Evolutionary conservation across 768 basidiomycete species (phyloP).

Genomic region (Thelephora ganbajun): DNA sequence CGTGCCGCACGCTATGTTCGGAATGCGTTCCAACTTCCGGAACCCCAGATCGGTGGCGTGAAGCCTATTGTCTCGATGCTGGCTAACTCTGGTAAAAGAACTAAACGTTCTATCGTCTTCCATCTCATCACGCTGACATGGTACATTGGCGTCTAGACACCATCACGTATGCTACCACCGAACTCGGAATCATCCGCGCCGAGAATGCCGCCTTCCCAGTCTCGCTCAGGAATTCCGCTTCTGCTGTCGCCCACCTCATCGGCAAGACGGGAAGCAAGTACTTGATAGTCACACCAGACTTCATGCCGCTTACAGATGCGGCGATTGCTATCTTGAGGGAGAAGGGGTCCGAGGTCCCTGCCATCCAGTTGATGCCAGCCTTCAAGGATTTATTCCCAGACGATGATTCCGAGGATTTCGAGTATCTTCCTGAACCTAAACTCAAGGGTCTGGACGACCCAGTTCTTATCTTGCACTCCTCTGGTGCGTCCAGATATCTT

Average conservation of each 20-base stretch:
- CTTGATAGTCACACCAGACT: slow-evolving; percentile 12
- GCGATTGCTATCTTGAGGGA: slow-evolving; percentile 5
- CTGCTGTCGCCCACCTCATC: slow-evolving; percentile 23
- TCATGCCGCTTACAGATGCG: slow-evolving; percentile 9
- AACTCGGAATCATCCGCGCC: not conserved
- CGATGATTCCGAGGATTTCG: not conserved
- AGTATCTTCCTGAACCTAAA: not conserved
- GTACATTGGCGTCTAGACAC: slow-evolving; percentile 13
- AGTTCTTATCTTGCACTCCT: slow-evolving; percentile 8
- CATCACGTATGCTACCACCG: slow-evolving; percentile 9
- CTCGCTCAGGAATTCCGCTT: slow-evolving; percentile 20
- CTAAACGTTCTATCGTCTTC: not conserved
- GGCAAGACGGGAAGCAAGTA: slow-evolving; percentile 10
- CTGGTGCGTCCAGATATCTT: slow-evolving; percentile 5
- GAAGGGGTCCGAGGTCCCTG: slow-evolving; percentile 2
- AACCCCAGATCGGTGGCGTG: slow-evolving; percentile 2
- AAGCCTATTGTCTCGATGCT: slow-evolving; percentile 16
- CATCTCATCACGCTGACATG: not conserved
- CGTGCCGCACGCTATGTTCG: slow-evolving; percentile 6
- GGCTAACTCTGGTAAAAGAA: slow-evolving; percentile 11
- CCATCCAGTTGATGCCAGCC: slow-evolving; percentile 6
- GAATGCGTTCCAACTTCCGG: slow-evolving; percentile 1
- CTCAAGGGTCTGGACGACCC: not conserved
- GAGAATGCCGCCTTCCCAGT: slow-evolving; percentile 18
- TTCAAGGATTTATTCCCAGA: slow-evolving; percentile 11